phyloP scores from a whole-genome alignment of 257 asterid species.

The Jacaranda copaia region DNA sequence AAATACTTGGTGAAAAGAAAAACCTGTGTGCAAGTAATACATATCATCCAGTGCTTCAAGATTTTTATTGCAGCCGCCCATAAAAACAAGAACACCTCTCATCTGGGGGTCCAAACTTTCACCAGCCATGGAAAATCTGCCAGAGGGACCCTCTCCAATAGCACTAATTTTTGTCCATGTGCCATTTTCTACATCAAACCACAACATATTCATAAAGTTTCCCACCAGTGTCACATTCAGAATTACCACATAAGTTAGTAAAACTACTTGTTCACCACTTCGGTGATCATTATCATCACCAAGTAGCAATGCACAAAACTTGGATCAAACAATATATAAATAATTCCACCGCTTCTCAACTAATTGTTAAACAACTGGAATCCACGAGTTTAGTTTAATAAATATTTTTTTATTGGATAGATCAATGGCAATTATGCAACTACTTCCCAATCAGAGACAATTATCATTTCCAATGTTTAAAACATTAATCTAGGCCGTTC shows the following conservation, averaged over 20 bases:
- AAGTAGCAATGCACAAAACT: constrained; percentile 12
- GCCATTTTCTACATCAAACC: constrained; percentile 65
- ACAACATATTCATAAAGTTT: neutral
- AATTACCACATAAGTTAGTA: constrained; percentile 19
- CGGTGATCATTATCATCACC: constrained; percentile 19
- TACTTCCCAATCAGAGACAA: neutral
- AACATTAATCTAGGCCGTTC: neutral
- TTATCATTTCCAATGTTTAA: neutral
- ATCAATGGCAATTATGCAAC: neutral
- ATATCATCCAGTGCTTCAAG: constrained; percentile 97
- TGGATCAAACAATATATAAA: neutral
- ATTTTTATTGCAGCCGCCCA: constrained; percentile 95
- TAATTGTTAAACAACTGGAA: constrained; percentile 1
- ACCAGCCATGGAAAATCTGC: constrained; percentile 97
- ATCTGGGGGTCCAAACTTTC: constrained; percentile 84
- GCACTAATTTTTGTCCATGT: constrained; percentile 77
- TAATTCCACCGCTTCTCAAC: neutral
- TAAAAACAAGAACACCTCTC: constrained; percentile 82
- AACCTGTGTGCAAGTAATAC: constrained; percentile 91
- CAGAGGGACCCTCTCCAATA: constrained; percentile 85
- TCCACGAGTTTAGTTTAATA: neutral
- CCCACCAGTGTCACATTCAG: constrained; percentile 20
- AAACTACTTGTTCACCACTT: neutral
- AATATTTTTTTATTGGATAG: neutral
- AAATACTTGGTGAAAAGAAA: constrained; percentile 1